Evolutionary conservation across 495 filamentous ascomycete genomes (phyloP), one percentile per base, ranked within the genome.

Genomic region (Tuber microsphaerosporum): DNA sequence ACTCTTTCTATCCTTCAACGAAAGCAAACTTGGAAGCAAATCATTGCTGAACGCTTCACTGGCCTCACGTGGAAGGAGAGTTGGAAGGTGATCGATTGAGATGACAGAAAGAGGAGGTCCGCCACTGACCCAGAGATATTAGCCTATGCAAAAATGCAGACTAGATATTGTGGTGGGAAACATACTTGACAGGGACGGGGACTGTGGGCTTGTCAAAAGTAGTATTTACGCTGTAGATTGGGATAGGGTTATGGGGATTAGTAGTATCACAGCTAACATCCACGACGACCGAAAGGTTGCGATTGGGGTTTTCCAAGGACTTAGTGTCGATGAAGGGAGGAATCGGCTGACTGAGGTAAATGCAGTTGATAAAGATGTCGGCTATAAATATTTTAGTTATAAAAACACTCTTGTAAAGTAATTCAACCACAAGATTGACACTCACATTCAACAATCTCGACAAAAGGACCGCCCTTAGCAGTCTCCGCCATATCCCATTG

Each of bases 401-500:
- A n/a, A 43, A 20, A 37, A 22, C 2, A 0, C 34, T 69, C 43
- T 39, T 85, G 14, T 82, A 80, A 75, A 85, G 78, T 17, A 16
- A 26, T 43, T 34, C 43, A 56, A 3, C 41, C 39, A 5, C 16
- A 34, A 26, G 81, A 48, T 41, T 44, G 37, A 77, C 8, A 48
- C 75, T 70, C 71, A 78, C 84, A 86, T 81, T 94, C 91, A 74
- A 91, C 86, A 82, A 97, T 95, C 85, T 97, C 94, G 79, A 87
- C 84, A 87, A 97, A 97, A 39, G 94, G 94, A 20, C 94, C 94
- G 43, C 92, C 90, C 82, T 88, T 88, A 4, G 85, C 86, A n/a
- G 94, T 97, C 88, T 97, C 95, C 2, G 87, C 90, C 85, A 99
- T 88, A 87, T 98, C 95, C 94, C 94, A 97, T 86, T 94, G 89